A percentile compares a stretch with the other conserved stretches of the same genome.
phyloP scores from a whole-genome alignment of 371 early-diverging fungal species.

The Catenaria anguillulae region DNA sequence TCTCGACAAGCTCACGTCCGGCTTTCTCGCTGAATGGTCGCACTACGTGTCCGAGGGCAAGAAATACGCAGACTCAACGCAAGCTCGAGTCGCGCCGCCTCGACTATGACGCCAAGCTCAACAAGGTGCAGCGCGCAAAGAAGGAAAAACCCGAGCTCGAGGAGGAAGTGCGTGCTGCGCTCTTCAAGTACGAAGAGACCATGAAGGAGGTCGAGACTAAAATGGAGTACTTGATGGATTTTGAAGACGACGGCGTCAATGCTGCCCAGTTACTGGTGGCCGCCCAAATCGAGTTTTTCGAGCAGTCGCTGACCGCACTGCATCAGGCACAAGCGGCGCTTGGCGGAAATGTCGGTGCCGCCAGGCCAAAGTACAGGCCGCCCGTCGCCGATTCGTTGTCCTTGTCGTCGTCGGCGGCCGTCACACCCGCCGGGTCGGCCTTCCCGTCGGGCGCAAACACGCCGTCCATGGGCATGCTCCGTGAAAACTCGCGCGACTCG shows the following conservation, averaged over 20 bases:
- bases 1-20: slow-evolving; percentile 21
- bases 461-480: background rate
- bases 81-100: slow-evolving; percentile 75
- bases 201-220: slow-evolving; percentile 17
- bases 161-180: slow-evolving; percentile 75
- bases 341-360: background rate
- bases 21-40: slow-evolving; percentile 30
- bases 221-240: slow-evolving; percentile 28
- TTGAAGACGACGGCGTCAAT: slow-evolving; percentile 8
- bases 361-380: background rate
- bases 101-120: slow-evolving; percentile 82
- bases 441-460: background rate
- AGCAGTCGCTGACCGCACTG: too few relatives aligned
- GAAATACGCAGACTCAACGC: slow-evolving; percentile 45
- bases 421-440: background rate
- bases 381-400: background rate
- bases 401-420: background rate
- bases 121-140: slow-evolving; percentile 67
- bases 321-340: background rate
- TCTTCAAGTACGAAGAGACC: slow-evolving; percentile 81
- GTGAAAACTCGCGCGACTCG: background rate
- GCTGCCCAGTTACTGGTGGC: background rate
- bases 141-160: slow-evolving; percentile 80
- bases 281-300: background rate
- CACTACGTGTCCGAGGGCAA: slow-evolving; percentile 38